These are phyloP conservation scores for Podospora fimiseda DNA, from an alignment of 495 filamentous ascomycete genomes.

Conservation along the genomic window DNA sequence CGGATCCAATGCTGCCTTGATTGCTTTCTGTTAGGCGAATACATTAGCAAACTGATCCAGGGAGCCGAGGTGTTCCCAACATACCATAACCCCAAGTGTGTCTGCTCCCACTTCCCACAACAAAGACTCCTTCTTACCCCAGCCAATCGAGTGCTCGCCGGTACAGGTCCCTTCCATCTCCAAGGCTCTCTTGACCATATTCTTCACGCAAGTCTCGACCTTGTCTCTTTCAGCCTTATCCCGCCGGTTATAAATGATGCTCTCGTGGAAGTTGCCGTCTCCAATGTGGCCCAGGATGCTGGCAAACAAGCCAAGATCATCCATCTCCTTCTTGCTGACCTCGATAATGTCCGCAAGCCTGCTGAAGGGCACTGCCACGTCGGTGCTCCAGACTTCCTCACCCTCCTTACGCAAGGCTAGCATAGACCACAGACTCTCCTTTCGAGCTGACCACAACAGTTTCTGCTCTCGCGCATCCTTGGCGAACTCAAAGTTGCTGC, in stretches of 20 bases:
- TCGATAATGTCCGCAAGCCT: conserved; percentile 85
- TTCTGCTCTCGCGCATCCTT: conserved; percentile 60
- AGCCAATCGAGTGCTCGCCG: conserved; percentile 82
- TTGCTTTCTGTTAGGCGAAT: conserved; percentile 56
- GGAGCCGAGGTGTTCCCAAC: conserved; percentile 5
- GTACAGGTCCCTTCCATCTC: conserved; percentile 94
- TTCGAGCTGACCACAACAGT: conserved; percentile 68
- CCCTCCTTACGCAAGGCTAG: conserved; percentile 57
- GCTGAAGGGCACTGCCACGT: conserved; percentile 85
- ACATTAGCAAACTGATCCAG: no score
- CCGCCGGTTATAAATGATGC: conserved; percentile 72
- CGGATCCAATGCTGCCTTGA: conserved; percentile 82
- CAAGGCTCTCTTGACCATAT: conserved; percentile 81
- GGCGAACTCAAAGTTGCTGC: conserved; percentile 69
- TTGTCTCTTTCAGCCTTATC: conserved; percentile 60
- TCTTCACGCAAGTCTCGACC: conserved; percentile 73
- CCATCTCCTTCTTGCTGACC: conserved; percentile 81
- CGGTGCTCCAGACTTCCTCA: conserved; percentile 64
- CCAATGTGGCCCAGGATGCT: conserved; percentile 79
- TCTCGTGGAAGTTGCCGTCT: conserved; percentile 89
- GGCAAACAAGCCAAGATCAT: conserved; percentile 76
- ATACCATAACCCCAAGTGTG: conserved; percentile 72
- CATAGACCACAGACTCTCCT: conserved; percentile 72
- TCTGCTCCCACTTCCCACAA: conserved; percentile 75
- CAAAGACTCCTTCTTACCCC: conserved; percentile 79